phyloP scores from a whole-genome alignment of 1,284 basidiomycete species.

The Boletus mariae region DNA sequence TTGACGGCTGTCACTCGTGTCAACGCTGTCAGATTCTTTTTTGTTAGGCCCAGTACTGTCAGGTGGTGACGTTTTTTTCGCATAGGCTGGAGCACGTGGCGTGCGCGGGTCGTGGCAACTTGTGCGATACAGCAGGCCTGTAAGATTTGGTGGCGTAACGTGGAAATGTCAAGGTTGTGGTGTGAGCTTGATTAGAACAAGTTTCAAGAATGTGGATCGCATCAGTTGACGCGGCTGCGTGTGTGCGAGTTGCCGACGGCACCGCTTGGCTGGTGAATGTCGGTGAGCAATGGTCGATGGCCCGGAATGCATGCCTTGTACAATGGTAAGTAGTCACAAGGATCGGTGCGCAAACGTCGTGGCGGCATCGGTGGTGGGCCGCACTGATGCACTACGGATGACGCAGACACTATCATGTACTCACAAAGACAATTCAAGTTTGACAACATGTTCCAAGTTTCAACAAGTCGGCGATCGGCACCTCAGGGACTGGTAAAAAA shows the following conservation, averaged over 20 bases:
- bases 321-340: too few species aligned
- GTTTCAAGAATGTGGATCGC: too few species aligned
- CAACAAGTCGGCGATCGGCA: neutral
- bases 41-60: neutral
- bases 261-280: too few species aligned
- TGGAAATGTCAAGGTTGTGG: too few species aligned
- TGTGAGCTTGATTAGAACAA: too few species aligned
- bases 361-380: too few species aligned
- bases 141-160: neutral
- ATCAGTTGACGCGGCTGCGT: neutral
- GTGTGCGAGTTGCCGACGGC: neutral
- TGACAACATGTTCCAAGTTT: neutral
- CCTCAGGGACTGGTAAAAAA: neutral
- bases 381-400: neutral
- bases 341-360: neutral
- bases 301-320: too few species aligned
- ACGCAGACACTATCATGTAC: neutral
- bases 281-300: too few species aligned
- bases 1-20: neutral
- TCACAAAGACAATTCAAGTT: neutral
- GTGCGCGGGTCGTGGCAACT: neutral
- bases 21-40: neutral
- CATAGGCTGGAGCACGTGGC: neutral
- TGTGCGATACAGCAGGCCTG: neutral
- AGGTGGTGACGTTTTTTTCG: neutral